Conservation (phyloP, 176 grass and related monocot genomes). For the Ensete glaucum region DNA sequence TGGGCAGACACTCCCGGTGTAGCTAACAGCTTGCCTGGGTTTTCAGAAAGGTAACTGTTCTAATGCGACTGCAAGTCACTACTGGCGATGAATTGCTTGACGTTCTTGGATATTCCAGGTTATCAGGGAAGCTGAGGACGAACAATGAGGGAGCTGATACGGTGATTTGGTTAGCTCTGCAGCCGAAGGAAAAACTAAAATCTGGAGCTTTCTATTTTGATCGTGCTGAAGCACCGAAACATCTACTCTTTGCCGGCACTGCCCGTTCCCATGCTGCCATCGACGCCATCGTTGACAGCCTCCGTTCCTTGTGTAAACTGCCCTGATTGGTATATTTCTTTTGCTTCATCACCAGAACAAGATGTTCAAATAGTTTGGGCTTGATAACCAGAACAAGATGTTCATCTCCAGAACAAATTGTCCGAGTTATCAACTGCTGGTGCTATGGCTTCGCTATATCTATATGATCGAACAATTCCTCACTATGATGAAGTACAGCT, state of each 20-base stretch:
- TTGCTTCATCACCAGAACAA: too few species aligned
- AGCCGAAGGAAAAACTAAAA: slow-evolving; percentile 60
- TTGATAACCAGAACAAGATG: too few species aligned
- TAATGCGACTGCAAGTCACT: background rate
- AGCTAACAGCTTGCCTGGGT: slow-evolving; percentile 59
- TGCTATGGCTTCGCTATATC: too few species aligned
- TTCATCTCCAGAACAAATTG: too few species aligned
- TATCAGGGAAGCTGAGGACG: slow-evolving; percentile 70
- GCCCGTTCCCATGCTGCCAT: slow-evolving; percentile 46
- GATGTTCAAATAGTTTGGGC: too few species aligned
- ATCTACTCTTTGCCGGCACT: slow-evolving; percentile 64
- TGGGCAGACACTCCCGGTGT: slow-evolving; percentile 83
- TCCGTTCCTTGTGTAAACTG: slow-evolving; percentile 37
- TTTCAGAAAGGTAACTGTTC: slow-evolving; percentile 49
- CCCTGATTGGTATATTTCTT: background rate
- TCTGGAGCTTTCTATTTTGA: slow-evolving; percentile 87
- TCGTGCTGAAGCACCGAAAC: slow-evolving; percentile 63
- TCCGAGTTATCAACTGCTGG: too few species aligned
- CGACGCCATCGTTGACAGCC: slow-evolving; percentile 34
- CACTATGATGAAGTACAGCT: too few species aligned
- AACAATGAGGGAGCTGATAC: slow-evolving; percentile 64
- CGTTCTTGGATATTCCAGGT: slow-evolving; percentile 26
- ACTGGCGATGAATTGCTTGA: background rate
- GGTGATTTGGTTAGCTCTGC: slow-evolving; percentile 67
- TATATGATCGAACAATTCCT: too few species aligned